Percentiles rank a stretch among this genome's conserved stretches.
These are phyloP conservation scores for Microascus cirrosus DNA, from an alignment of 2,329 filamentous ascomycete species.

Conservation along the genomic window DNA sequence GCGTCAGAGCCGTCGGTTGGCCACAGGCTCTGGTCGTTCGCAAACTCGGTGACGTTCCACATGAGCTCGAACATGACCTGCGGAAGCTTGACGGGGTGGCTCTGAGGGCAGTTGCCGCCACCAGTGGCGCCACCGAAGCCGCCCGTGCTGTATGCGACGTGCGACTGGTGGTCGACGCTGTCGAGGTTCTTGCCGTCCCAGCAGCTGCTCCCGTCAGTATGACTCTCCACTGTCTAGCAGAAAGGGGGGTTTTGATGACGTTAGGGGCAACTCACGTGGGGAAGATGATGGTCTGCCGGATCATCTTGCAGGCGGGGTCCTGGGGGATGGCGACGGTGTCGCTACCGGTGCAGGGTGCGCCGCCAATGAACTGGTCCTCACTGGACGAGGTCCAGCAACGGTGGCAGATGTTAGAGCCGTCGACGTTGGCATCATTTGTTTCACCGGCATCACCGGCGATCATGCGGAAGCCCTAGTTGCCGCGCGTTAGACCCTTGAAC, in stretches of 20 bases:
- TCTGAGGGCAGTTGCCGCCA: conserved; percentile 5
- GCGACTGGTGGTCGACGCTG: conserved; percentile 28
- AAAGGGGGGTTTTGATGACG: not conserved
- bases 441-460: conserved; percentile 30
- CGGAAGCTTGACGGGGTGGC: conserved; percentile 8
- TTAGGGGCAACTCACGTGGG: conserved; percentile 22
- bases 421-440: conserved; percentile 24
- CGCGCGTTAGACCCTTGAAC: not conserved
- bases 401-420: conserved; percentile 30
- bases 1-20: conserved; percentile 5
- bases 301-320: conserved; percentile 35
- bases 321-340: conserved; percentile 38
- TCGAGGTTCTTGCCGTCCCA: conserved; percentile 43
- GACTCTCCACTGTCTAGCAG: not conserved
- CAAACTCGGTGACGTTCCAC: conserved; percentile 7
- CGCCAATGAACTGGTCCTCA: conserved; percentile 34
- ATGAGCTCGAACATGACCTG: conserved; percentile 8
- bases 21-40: conserved; percentile 4
- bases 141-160: conserved; percentile 6
- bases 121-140: conserved; percentile 1
- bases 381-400: conserved; percentile 33
- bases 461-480: conserved; percentile 31
- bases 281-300: conserved; percentile 41
- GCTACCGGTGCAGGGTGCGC: conserved; percentile 33
- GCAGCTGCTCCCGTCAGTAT: conserved; percentile 21